Evolutionary conservation across 352 stramenopile genomes (phyloP), one percentile per base, ranked within the genome.

Genomic region (Peronospora belbahrii): DNA sequence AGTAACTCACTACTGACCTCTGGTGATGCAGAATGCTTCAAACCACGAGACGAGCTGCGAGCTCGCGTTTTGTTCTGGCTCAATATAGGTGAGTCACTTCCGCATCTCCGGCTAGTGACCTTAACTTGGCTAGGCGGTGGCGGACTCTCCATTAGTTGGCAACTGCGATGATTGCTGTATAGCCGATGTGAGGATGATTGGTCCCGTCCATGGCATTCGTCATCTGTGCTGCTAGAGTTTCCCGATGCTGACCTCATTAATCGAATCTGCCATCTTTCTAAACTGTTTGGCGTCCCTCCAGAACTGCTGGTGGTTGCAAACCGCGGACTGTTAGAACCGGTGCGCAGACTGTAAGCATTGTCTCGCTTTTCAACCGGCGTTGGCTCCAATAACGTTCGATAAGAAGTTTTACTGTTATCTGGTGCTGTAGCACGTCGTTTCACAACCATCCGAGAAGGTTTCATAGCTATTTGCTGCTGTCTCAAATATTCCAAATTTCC

Each of bases 371-470:
- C 52, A 6, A 41, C 42, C 28, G 54, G 64, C 8, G 33, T 48
- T 4, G 42, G 46, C 36, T 47, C 41, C 15, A 37, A n/a, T 6
- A 50, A 50, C 30, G 51, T 34, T 25, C 41, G 46, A 40, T 47
- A 42, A 10, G 44, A 32, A 18, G 41, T 67, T 17, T 30, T 58
- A 39, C 39, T 63, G 41, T 36, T 61, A 4, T 34, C 37, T 9
- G 62, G 56, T 3, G 47, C 61, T 42, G 62, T 70, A 35, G 55
- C 56, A 11, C 67, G 55, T 20, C 67, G 51, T 51, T 78, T 78
- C 10, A 78, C 67, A 7, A 78, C 70, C 65, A 78, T 78, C 9
- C 70, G 56, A 5, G 70, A 82, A 11, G 67, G 70, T 25, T 78
- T 78, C 28, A 44, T 64, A 1, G 52, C 19, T 42, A 59, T 24